Evolutionary conservation across 2,329 filamentous ascomycete genomes (phyloP).

Genomic region (Aureobasidium subglaciale): DNA sequence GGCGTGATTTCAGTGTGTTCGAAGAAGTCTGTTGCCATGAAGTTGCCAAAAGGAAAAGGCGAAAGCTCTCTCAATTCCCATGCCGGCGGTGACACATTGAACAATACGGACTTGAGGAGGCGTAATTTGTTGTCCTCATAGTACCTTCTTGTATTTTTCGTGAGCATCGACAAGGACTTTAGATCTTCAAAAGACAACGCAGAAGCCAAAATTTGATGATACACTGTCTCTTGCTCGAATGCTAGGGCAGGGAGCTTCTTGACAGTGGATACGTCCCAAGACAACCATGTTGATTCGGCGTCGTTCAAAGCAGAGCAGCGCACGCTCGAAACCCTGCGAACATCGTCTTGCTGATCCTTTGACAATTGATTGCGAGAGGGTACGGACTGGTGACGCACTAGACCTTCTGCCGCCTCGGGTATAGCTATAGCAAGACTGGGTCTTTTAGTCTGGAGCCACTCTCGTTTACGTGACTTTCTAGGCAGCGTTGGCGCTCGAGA

Average conservation of each 20-base stretch:
- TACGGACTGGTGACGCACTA: not conserved
- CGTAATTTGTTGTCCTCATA: conserved; percentile 52
- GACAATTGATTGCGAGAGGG: not conserved
- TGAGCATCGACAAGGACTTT: conserved; percentile 47
- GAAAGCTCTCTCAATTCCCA: conserved; percentile 56
- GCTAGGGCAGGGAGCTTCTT: not conserved
- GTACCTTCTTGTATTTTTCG: conserved; percentile 49
- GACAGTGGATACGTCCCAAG: not conserved
- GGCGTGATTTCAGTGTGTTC: conserved; percentile 45
- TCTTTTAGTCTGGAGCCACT: conserved; percentile 21
- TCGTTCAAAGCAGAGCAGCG: not conserved
- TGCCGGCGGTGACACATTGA: conserved; percentile 49
- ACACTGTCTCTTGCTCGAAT: conserved; percentile 28
- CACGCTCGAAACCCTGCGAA: conserved; percentile 4
- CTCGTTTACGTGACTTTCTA: conserved; percentile 36
- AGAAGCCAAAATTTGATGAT: conserved; percentile 45
- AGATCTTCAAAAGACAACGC: conserved; percentile 48
- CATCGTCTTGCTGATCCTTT: not conserved
- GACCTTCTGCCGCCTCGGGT: not conserved
- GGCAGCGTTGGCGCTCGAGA: conserved; percentile 31
- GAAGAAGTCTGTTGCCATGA: conserved; percentile 26
- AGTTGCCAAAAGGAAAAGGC: conserved; percentile 32
- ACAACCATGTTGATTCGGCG: not conserved
- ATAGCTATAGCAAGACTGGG: not conserved
- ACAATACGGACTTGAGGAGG: conserved; percentile 45